Evolutionary conservation across 306 rosid species (phyloP), one percentile per base, ranked within the genome.

Genomic region (Fragaria vesca): DNA sequence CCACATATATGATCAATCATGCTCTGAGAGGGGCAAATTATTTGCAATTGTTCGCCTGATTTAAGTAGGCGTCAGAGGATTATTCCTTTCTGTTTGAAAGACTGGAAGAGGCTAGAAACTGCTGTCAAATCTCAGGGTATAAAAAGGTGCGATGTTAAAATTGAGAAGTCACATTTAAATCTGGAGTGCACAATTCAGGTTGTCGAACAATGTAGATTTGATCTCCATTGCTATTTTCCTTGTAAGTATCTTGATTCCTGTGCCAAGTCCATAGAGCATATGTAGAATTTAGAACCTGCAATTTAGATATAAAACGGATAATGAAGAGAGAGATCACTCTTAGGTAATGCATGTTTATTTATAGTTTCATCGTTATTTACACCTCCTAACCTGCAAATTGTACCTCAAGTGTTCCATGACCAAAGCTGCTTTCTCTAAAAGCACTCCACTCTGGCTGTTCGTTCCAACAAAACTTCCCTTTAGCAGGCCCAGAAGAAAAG

Each of bases 381-480:
- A 20, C 8, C 67, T 67, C 12, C 17, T 9, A 42, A 24, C 24
- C 24, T 24, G 24, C 24, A 72, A 36, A 74, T 43, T 66, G 63
- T 85, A 92, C 98, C 98, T 94, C 96, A 63, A 94, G 90, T 54
- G 87, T 90, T 24, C 98, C 98, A 84, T 94, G 98, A 69, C 98
- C 98, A 83, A 94, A 92, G 91, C 96, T 94, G 86, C 97, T 92
- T 87, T 94, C 98, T 88, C 98, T 83, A 81, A 89, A 91, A 17
- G 97, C 98, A 82, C 97, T 94, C 97, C 97, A 92, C 17, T 89
- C 96, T 5, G 97, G 96, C 77, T 94, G 98, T 72, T 77, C 80
- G 80, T 80, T 80, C 97, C 96, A 92, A 87, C 98, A 94, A 76
- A 92, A 94, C 74, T 83, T 81, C 1, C 98, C 96, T 83, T 88